These are phyloP conservation scores for Wickerhamomyces canadensis DNA, from an alignment of 805 yeast genomes.

Conservation along the genomic window DNA sequence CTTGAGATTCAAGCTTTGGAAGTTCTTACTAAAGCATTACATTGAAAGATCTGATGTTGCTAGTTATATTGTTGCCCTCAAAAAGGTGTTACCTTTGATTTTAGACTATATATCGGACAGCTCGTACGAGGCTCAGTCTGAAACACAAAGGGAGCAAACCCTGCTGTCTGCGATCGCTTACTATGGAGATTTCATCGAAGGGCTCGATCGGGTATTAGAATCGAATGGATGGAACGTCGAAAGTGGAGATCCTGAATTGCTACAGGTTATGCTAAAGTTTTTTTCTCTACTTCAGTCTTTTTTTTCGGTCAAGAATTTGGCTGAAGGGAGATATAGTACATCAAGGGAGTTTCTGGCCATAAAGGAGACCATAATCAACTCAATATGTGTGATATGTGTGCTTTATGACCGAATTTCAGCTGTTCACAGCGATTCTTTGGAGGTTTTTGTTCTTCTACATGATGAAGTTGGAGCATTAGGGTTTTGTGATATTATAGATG, in stretches of 20 bases:
- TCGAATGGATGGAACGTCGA: conserved; percentile 31
- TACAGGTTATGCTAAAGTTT: conserved; percentile 24
- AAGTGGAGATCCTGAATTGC: conserved; percentile 1
- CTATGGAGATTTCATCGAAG: conserved; percentile 44
- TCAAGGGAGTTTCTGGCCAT: conserved; percentile 1
- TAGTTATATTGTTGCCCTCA: conserved; percentile 44
- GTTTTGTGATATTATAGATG: conserved; percentile 62
- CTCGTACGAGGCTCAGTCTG: conserved; percentile 20
- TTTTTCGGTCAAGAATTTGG: conserved; percentile 20
- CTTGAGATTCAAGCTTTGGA: conserved; percentile 72
- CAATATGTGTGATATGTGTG: conserved; percentile 31
- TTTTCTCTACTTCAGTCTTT: conserved; percentile 43
- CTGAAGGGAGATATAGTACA: not conserved
- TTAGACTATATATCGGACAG: conserved; percentile 30
- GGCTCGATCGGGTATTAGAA: conserved; percentile 26
- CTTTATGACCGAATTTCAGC: conserved; percentile 25
- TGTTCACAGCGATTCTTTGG: conserved; percentile 28
- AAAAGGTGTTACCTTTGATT: conserved; percentile 42
- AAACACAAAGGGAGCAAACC: conserved; percentile 32
- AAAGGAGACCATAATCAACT: conserved; percentile 34
- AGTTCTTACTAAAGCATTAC: conserved; percentile 56
- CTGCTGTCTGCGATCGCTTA: conserved; percentile 48
- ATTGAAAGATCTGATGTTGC: conserved; percentile 23
- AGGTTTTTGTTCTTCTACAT: conserved; percentile 59
- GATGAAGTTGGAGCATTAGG: conserved; percentile 63